Evolutionary conservation across 2,329 filamentous ascomycete species (phyloP), one percentile per base, ranked within the genome.

Genomic region (Grosmannia clavigera): DNA sequence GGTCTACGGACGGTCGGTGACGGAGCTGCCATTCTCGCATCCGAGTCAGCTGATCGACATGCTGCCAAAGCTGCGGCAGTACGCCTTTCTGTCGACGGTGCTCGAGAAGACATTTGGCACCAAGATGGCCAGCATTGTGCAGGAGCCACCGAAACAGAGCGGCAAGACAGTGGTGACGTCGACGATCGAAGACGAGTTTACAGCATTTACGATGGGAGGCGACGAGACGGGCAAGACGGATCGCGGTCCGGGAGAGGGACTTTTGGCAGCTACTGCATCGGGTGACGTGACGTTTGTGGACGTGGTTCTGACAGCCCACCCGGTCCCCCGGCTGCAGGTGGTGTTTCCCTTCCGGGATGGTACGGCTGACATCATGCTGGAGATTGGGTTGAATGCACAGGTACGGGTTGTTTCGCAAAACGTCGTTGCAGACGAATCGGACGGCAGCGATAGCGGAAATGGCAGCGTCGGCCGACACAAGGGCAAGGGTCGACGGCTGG

Each of bases 31-130:
- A 0, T 92, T 95, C 67, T 82, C 83, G 2, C 90, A 95, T 67
- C 90, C 90, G 0, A 81, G 84, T 57, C 88, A 95, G 68, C 74
- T 95, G 4, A 75, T 92, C 7, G 79, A 82, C 58, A 82, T 92
- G 68, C 76, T 95, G n/a, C 88, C 89, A 0, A 76, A 80, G 4
- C 75, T 94, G 19, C 79, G 90, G 16, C 89, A 94, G 69, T 94
- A 90, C 67, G 86, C 86, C 0, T 84, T 87, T 64, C 74, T 90
- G 5, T 83, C 83, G 1, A 81, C 77, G 0, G 71, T 94, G 2
- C 76, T 92, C 3, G 74, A 78, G 60, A 82, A 81, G 57, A 83
- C 79, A 60, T 87, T 90, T 66, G 75, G 74, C 43, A 67, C 72
- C 4, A 69, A 68, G 54, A 58, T 53, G 57, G n/a, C n/a, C 7